Conservation (phyloP, 2,329 filamentous ascomycete species). For the Exophiala alcalophila region DNA sequence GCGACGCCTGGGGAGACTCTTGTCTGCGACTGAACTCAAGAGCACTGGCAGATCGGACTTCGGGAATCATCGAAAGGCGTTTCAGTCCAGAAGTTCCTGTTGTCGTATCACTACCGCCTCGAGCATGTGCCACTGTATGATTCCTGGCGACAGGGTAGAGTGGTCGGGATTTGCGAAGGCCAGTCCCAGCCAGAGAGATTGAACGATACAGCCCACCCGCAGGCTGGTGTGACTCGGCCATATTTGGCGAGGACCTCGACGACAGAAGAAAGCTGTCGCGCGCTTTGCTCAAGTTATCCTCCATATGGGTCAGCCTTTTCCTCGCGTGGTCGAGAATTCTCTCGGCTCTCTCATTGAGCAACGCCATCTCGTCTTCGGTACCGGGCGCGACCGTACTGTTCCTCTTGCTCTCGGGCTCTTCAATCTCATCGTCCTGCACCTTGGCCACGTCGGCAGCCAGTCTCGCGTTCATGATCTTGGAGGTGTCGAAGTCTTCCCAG, state of each 20-base stretch:
- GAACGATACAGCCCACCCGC: constrained; percentile 43
- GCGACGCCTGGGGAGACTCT: constrained; percentile 23
- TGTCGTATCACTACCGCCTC: constrained; percentile 43
- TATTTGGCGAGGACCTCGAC: constrained; percentile 49
- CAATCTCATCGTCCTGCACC: constrained; percentile 29
- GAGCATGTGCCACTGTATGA: constrained; percentile 37
- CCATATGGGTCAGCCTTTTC: constrained; percentile 84
- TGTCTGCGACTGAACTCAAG: constrained; percentile 27
- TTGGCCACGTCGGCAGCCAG: constrained; percentile 30
- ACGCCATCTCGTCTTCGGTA: constrained; percentile 66
- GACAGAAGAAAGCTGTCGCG: constrained; percentile 62
- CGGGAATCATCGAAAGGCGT: constrained; percentile 26
- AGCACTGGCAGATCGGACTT: constrained; percentile 29
- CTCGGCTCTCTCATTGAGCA: constrained; percentile 78
- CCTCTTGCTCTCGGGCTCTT: constrained; percentile 33
- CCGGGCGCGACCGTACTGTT: constrained; percentile 38
- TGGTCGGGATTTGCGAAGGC: constrained; percentile 22
- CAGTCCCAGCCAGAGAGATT: constrained; percentile 35
- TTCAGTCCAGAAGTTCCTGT: constrained; percentile 27
- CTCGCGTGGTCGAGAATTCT: constrained; percentile 92
- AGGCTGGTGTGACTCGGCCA: constrained; percentile 41
- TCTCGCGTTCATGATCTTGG: constrained; percentile 27
- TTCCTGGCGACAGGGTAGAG: constrained; percentile 32
- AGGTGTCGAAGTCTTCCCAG: constrained; percentile 32
- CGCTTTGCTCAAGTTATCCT: constrained; percentile 80